Conservation (phyloP, 106 monocot genomes). For the Xerophyta viscosa region DNA sequence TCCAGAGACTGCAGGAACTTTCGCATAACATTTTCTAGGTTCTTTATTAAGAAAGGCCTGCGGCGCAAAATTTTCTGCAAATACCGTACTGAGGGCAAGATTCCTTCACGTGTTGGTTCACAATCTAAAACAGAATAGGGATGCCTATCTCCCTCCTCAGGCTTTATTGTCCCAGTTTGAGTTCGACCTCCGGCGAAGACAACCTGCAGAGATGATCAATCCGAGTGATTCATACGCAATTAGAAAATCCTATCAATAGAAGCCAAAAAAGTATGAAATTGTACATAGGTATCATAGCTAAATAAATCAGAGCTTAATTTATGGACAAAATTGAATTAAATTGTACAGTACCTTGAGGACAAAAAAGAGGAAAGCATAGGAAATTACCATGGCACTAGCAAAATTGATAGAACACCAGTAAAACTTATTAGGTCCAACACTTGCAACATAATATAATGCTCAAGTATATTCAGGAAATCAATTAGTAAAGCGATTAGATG, state of each 20-base stretch:
- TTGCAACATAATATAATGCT: no score
- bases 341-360: no score
- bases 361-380: no score
- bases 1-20: constrained; percentile 90
- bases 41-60: constrained; percentile 93
- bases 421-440: no score
- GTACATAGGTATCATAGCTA: no score
- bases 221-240: background rate
- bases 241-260: background rate
- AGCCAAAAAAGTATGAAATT: no score
- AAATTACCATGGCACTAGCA: no score
- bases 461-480: no score
- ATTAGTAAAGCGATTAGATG: no score
- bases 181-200: constrained; percentile 95
- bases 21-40: constrained; percentile 92
- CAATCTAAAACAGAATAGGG: constrained; percentile 70
- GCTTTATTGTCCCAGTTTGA: constrained; percentile 88
- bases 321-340: no score
- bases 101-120: constrained; percentile 78
- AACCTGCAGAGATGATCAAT: constrained; percentile 46
- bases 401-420: no score
- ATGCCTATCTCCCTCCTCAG: constrained; percentile 89
- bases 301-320: no score
- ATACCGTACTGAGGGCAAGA: constrained; percentile 85
- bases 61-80: constrained; percentile 87